Percentiles rank a stretch among this genome's conserved stretches.
These are phyloP conservation scores for Tremella yokohamensis DNA, from an alignment of 768 basidiomycete genomes.

Conservation along the genomic window DNA sequence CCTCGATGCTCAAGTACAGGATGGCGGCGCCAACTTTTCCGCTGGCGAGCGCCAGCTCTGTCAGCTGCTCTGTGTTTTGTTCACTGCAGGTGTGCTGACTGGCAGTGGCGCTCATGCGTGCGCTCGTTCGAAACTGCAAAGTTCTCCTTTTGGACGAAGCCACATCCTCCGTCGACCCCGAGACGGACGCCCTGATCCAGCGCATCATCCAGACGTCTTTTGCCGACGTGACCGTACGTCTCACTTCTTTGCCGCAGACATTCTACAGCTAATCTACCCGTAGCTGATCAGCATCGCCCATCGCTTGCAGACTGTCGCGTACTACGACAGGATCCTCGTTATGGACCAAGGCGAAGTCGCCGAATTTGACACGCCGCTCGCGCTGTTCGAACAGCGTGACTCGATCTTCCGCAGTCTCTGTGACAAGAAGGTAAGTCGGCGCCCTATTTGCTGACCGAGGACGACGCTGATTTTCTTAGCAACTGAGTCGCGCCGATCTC, in stretches of 20 bases:
- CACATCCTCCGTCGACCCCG: slow-evolving; percentile 54
- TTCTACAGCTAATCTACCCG: neutral
- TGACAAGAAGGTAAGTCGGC: slow-evolving; percentile 47
- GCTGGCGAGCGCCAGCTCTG: slow-evolving; percentile 64
- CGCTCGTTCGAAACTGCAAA: slow-evolving; percentile 61
- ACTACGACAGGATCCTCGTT: slow-evolving; percentile 49
- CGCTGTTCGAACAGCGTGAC: slow-evolving; percentile 50
- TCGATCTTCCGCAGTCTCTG: slow-evolving; percentile 71
- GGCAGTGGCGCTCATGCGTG: slow-evolving; percentile 59
- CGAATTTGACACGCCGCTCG: slow-evolving; percentile 42
- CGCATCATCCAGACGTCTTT: slow-evolving; percentile 65
- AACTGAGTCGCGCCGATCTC: slow-evolving; percentile 1
- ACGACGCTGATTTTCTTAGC: neutral
- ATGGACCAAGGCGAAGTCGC: slow-evolving; percentile 43
- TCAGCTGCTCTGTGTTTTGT: slow-evolving; percentile 11
- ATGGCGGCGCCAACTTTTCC: slow-evolving; percentile 66
- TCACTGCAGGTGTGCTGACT: neutral
- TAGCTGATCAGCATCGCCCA: slow-evolving; percentile 39
- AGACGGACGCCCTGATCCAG: slow-evolving; percentile 62
- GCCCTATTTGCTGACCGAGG: neutral
- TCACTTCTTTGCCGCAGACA: neutral
- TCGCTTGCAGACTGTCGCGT: slow-evolving; percentile 43
- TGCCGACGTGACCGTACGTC: slow-evolving; percentile 27
- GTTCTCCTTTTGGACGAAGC: slow-evolving; percentile 63
- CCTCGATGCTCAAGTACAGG: slow-evolving; percentile 60